A percentile compares a stretch with the other conserved stretches of the same genome.
phyloP scores from a whole-genome alignment of 208 protist genomes.

The Wallacemonas sp. region DNA sequence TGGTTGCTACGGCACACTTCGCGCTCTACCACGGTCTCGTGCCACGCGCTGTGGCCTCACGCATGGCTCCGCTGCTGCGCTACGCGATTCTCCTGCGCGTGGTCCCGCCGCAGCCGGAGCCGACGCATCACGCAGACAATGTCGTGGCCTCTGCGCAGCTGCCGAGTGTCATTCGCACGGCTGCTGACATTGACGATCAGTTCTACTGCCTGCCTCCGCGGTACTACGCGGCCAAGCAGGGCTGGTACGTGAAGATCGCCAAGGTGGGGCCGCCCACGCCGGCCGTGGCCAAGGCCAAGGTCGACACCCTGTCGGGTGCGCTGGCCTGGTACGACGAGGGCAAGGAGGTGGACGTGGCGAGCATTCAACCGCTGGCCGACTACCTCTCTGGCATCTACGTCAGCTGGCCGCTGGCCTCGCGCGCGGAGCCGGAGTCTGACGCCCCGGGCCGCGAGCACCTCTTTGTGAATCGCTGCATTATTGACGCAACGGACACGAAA shows the following conservation, averaged over 20 bases:
- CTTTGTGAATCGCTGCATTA: constrained; percentile 23
- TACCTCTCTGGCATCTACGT: constrained; percentile 3
- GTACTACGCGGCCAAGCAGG: constrained; percentile 23
- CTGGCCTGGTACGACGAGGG: constrained; percentile 7
- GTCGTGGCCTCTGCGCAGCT: constrained; percentile 17
- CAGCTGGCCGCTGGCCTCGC: constrained; percentile 12
- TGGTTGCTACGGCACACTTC: constrained; percentile 25
- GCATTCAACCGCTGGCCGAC: not conserved
- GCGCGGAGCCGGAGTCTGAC: not conserved
- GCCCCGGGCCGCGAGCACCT: not conserved
- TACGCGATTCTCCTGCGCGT: constrained; percentile 23
- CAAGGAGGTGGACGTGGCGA: constrained; percentile 6
- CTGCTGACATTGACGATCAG: not conserved
- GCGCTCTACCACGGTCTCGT: constrained; percentile 19
- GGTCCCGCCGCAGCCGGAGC: constrained; percentile 5
- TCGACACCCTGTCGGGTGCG: not conserved
- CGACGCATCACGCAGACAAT: constrained; percentile 6
- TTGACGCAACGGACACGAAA: constrained; percentile 12
- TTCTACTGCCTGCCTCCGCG: constrained; percentile 30
- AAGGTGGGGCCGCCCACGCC: not conserved
- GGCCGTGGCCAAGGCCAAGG: not conserved
- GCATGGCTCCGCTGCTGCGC: constrained; percentile 4
- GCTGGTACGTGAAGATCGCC: constrained; percentile 32
- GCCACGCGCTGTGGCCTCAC: not conserved
- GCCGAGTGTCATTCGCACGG: constrained; percentile 22